A percentile compares a stretch with the other conserved stretches of the same genome.
These are phyloP conservation scores for Lactuca sativa DNA, from an alignment of 129 eudicot species.

Conservation along the genomic window DNA sequence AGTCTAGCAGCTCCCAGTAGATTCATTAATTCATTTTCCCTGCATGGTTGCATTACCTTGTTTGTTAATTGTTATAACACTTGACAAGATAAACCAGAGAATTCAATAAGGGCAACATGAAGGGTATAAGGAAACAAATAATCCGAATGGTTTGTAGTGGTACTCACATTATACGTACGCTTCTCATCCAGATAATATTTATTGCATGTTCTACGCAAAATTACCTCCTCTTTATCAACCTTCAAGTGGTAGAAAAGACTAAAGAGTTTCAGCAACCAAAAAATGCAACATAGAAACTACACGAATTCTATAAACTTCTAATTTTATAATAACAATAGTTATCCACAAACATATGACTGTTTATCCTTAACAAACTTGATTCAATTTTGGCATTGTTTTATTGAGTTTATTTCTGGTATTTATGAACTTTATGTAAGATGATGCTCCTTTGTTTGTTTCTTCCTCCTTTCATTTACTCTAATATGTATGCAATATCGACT, in stretches of 20 bases:
- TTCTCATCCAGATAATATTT: constrained; percentile 35
- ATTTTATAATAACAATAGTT: too few relatives aligned
- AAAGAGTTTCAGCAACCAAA: constrained; percentile 3
- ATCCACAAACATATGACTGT: too few relatives aligned
- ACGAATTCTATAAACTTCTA: too few relatives aligned
- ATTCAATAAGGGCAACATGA: neutral
- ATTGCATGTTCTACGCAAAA: constrained; percentile 61
- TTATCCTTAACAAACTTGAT: too few relatives aligned
- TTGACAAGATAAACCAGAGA: neutral
- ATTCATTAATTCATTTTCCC: constrained; percentile 76
- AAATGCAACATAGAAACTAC: neutral
- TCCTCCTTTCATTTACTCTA: too few relatives aligned
- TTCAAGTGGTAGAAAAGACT: constrained; percentile 25
- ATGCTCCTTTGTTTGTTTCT: too few relatives aligned
- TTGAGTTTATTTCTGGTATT: too few relatives aligned
- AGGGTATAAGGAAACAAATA: neutral
- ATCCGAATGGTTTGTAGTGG: too few relatives aligned
- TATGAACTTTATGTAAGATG: too few relatives aligned
- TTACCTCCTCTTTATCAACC: constrained; percentile 83
- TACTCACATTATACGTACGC: constrained; percentile 71
- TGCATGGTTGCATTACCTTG: constrained; percentile 23
- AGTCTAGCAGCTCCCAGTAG: constrained; percentile 73
- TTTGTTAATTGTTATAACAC: neutral
- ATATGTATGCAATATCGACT: too few relatives aligned
- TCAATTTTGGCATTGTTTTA: too few relatives aligned